A percentile compares a stretch with the other conserved stretches of the same genome.
phyloP scores from a whole-genome alignment of 768 basidiomycete genomes.

The Panellus pusillus region DNA sequence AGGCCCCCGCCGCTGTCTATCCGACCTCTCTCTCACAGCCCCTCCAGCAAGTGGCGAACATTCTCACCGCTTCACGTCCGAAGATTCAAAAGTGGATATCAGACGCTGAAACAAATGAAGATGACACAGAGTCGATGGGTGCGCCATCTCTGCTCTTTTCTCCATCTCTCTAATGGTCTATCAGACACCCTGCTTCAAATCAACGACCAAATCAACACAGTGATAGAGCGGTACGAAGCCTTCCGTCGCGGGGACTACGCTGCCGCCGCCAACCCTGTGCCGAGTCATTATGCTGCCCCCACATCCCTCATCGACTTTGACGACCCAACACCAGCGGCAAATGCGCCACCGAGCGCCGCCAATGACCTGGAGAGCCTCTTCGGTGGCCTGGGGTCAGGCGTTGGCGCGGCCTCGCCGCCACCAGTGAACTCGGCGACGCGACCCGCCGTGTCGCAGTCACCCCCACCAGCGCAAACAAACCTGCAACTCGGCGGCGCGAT shows the following conservation, averaged over 20 bases:
- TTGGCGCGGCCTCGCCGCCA: constrained; percentile 17
- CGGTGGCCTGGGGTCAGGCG: constrained; percentile 28
- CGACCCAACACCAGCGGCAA: constrained; percentile 37
- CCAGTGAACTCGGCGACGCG: constrained; percentile 30
- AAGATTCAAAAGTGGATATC: constrained; percentile 98
- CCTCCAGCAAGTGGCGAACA: constrained; percentile 81
- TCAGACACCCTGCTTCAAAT: constrained; percentile 91
- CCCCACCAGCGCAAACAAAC: constrained; percentile 22
- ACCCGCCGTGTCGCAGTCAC: constrained; percentile 18
- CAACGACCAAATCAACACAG: constrained; percentile 97
- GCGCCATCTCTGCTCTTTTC: constrained; percentile 23
- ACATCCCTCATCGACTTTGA: constrained; percentile 80
- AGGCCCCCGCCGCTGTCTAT: constrained; percentile 26
- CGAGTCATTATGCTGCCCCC: constrained; percentile 50
- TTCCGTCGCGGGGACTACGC: constrained; percentile 90
- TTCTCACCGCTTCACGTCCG: constrained; percentile 80
- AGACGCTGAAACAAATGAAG: constrained; percentile 85
- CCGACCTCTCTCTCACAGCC: neutral
- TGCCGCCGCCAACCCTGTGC: constrained; percentile 66
- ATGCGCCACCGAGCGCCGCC: constrained; percentile 20
- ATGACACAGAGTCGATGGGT: constrained; percentile 91
- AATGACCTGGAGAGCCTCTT: constrained; percentile 72
- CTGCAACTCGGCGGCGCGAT: constrained; percentile 36
- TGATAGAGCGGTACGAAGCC: constrained; percentile 85
- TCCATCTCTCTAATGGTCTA: neutral